A percentile compares a stretch with the other conserved stretches of the same genome.
phyloP scores from a whole-genome alignment of 2,329 filamentous ascomycete genomes.

The Arthroderma uncinatum region DNA sequence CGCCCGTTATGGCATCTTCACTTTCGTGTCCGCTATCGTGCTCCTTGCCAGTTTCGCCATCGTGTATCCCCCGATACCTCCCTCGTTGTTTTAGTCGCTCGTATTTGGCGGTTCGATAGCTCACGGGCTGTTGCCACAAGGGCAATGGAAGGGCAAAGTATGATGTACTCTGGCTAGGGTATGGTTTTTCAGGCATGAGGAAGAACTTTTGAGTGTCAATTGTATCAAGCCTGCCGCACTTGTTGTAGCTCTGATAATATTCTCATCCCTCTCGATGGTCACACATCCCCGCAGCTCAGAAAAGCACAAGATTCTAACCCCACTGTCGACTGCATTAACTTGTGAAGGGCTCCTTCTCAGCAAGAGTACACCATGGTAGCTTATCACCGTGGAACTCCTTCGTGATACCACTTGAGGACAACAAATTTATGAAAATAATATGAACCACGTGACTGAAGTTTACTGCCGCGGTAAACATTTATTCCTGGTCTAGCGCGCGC shows the following conservation, averaged over 20 bases:
- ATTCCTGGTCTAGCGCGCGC: too few relatives aligned
- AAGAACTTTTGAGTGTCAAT: background rate
- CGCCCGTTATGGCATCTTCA: conserved; percentile 9
- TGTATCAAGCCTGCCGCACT: too few relatives aligned
- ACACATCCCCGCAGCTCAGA: too few relatives aligned
- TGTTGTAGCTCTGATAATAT: background rate
- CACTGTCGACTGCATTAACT: background rate
- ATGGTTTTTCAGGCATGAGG: background rate
- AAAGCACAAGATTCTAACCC: too few relatives aligned
- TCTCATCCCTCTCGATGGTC: background rate
- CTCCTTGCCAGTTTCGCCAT: conserved; percentile 4
- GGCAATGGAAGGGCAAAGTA: conserved; percentile 30
- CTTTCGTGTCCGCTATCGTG: conserved; percentile 21
- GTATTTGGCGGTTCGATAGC: conserved; percentile 27
- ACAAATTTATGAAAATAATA: too few relatives aligned
- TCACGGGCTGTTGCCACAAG: conserved; percentile 27
- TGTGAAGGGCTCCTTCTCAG: too few relatives aligned
- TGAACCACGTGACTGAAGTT: too few relatives aligned
- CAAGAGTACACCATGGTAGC: too few relatives aligned
- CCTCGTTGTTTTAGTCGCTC: conserved; percentile 22
- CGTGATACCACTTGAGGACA: too few relatives aligned
- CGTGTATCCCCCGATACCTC: background rate
- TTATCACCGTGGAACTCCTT: too few relatives aligned
- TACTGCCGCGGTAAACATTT: too few relatives aligned
- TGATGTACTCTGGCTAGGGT: conserved; percentile 21